phyloP scores from a whole-genome alignment of 768 basidiomycete genomes.

The Chiua virens region DNA sequence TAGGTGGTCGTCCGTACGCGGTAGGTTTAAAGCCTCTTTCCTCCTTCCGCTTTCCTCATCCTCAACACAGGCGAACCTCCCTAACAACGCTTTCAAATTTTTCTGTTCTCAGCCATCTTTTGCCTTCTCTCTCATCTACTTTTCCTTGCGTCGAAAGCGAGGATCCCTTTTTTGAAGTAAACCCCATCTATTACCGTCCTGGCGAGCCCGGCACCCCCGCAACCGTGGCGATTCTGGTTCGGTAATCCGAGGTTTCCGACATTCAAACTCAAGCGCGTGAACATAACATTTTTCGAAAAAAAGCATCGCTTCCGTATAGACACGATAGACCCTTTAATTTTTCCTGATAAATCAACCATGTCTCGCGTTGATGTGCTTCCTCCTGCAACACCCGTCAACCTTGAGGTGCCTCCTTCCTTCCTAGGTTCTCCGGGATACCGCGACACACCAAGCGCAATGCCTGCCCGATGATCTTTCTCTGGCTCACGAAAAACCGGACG shows the following conservation, averaged over 20 bases:
- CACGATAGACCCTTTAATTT: constrained; percentile 19
- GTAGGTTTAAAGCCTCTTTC: constrained; percentile 39
- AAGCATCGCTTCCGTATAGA: constrained; percentile 26
- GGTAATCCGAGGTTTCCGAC: constrained; percentile 54
- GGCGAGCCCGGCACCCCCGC: constrained; percentile 57
- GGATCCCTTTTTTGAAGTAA: constrained; percentile 60
- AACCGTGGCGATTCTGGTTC: constrained; percentile 77
- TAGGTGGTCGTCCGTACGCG: constrained; percentile 81
- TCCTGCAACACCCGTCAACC: constrained; percentile 28
- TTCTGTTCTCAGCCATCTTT: constrained; percentile 5
- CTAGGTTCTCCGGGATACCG: constrained; percentile 23
- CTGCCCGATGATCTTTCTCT: constrained; percentile 9
- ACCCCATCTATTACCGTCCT: constrained; percentile 49
- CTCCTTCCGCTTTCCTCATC: constrained; percentile 14
- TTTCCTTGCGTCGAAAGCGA: constrained; percentile 74
- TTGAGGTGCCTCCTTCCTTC: constrained; percentile 31
- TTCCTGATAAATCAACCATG: constrained; percentile 43
- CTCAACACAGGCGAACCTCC: constrained; percentile 70
- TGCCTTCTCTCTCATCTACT: constrained; percentile 8
- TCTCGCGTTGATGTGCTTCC: constrained; percentile 55
- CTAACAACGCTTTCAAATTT: constrained; percentile 49
- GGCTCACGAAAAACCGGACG: constrained; percentile 50
- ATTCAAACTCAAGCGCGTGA: constrained; percentile 23
- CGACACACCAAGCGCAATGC: constrained; percentile 20
- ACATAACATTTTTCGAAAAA: constrained; percentile 26